A percentile compares a stretch with the other conserved stretches of the same genome.
Evolutionary conservation across 2,329 filamentous ascomycete species (phyloP).

Genomic region (Verticillium dahliae): DNA sequence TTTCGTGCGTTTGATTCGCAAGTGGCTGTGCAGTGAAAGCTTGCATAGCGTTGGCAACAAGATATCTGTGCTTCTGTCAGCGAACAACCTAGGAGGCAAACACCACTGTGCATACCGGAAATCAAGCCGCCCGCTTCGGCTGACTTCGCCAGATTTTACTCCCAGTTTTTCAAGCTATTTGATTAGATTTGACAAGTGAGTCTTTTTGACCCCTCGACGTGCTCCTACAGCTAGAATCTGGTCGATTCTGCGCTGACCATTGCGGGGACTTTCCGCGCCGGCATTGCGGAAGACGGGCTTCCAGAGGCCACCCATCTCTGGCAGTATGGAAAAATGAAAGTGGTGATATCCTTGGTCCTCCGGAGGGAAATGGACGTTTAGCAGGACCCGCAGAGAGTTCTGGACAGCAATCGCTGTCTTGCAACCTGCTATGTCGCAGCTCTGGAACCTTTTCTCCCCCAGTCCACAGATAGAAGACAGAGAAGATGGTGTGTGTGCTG

Average conservation of each 20-base stretch:
- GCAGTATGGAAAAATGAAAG: constrained; percentile 38
- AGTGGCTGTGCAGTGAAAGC: constrained; percentile 45
- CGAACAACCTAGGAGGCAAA: neutral
- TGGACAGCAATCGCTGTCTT: constrained; percentile 48
- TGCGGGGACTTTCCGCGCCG: constrained; percentile 19
- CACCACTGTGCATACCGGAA: constrained; percentile 38
- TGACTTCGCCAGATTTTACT: constrained; percentile 38
- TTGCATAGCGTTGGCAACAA: constrained; percentile 56
- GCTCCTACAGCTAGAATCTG: constrained; percentile 55
- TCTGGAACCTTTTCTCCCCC: constrained; percentile 31
- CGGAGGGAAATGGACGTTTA: constrained; percentile 43
- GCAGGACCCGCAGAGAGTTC: constrained; percentile 47
- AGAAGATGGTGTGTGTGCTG: constrained; percentile 34
- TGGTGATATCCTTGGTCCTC: constrained; percentile 40
- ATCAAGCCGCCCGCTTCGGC: constrained; percentile 50
- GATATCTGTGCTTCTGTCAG: constrained; percentile 34
- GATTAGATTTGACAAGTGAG: constrained; percentile 40
- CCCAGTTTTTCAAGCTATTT: constrained; percentile 50
- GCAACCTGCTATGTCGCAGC: constrained; percentile 31
- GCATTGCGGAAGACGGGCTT: constrained; percentile 40
- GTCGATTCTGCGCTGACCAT: constrained; percentile 38
- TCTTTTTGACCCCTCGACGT: constrained; percentile 45
- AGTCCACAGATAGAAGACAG: constrained; percentile 4
- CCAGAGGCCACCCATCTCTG: constrained; percentile 43
- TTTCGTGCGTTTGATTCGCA: constrained; percentile 41